Evolutionary conservation across 2,329 filamentous ascomycete species (phyloP).

Genomic region (Xylariaceae sp.): DNA sequence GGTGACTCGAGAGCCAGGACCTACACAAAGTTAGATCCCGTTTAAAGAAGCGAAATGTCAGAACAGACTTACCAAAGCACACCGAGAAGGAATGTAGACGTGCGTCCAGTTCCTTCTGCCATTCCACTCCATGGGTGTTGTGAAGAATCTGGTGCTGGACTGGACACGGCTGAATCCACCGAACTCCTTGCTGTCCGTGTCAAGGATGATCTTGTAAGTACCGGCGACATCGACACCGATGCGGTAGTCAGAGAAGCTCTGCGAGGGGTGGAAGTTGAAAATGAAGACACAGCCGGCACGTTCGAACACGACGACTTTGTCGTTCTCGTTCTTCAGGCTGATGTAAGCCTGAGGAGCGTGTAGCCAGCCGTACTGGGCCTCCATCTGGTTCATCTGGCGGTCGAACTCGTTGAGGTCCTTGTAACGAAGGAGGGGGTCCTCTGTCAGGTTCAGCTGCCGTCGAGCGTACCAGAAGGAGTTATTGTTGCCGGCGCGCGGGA

Average conservation of each 20-base stretch:
- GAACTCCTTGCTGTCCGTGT: constrained; percentile 70
- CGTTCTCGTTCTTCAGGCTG: constrained; percentile 84
- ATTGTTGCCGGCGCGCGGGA: constrained; percentile 85
- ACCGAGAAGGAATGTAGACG: constrained; percentile 80
- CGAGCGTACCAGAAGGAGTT: constrained; percentile 95
- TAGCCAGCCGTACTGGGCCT: constrained; percentile 89
- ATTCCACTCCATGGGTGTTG: constrained; percentile 87
- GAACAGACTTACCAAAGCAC: constrained; percentile 63
- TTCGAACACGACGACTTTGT: constrained; percentile 96
- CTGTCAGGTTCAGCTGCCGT: constrained; percentile 86
- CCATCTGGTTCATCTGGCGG: constrained; percentile 79
- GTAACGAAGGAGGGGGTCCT: constrained; percentile 82
- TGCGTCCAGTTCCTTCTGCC: constrained; percentile 84
- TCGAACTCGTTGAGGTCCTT: constrained; percentile 92
- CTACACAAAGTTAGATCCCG: constrained; percentile 32
- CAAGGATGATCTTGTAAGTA: constrained; percentile 81
- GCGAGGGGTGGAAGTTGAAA: constrained; percentile 88
- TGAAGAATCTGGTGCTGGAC: constrained; percentile 82
- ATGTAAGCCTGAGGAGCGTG: constrained; percentile 82
- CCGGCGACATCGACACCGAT: constrained; percentile 81
- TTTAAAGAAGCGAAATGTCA: background rate
- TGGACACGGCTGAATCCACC: constrained; percentile 77
- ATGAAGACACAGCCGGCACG: constrained; percentile 83
- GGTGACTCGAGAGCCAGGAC: constrained; percentile 49
- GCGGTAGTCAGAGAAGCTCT: constrained; percentile 87